A percentile compares a stretch with the other conserved stretches of the same genome.
Evolutionary conservation across 2,329 filamentous ascomycete species (phyloP).

Genomic region (Calonectria hongkongensis): DNA sequence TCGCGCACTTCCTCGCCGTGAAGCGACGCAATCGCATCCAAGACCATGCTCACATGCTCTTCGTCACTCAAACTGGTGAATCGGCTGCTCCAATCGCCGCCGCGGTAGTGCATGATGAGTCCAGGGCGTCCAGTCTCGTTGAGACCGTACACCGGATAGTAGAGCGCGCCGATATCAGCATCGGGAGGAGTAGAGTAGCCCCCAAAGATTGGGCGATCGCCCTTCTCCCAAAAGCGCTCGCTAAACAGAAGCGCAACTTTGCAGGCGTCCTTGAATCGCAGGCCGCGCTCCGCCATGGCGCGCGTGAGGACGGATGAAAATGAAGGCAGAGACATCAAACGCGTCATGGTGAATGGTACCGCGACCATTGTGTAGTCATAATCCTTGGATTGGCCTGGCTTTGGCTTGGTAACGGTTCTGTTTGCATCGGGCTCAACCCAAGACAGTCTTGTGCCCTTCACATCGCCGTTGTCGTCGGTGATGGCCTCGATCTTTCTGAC

Average conservation of each 20-base stretch:
- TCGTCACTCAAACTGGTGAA: constrained; percentile 18
- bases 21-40: constrained; percentile 8
- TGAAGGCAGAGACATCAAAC: constrained; percentile 49
- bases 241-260: constrained; percentile 68
- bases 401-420: constrained; percentile 2
- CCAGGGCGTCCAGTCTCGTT: constrained; percentile 6
- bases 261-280: constrained; percentile 62
- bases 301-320: constrained; percentile 34
- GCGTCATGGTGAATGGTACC: constrained; percentile 9
- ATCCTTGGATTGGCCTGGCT: not conserved
- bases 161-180: not conserved
- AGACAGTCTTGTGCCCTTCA: constrained; percentile 5
- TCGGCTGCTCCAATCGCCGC: constrained; percentile 17
- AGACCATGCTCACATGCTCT: constrained; percentile 6
- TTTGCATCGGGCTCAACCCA: constrained; percentile 7
- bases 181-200: constrained; percentile 70
- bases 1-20: constrained; percentile 15
- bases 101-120: constrained; percentile 16
- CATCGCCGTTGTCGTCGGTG: not conserved
- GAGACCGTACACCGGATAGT: constrained; percentile 12
- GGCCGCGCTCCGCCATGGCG: constrained; percentile 24
- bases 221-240: constrained; percentile 76
- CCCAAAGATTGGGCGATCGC: constrained; percentile 74
- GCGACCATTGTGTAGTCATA: constrained; percentile 16
- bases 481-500: constrained; percentile 13